Evolutionary conservation across 2,329 filamentous ascomycete genomes (phyloP), one percentile per base, ranked within the genome.

Genomic region (Trichoderma brevicompactum): DNA sequence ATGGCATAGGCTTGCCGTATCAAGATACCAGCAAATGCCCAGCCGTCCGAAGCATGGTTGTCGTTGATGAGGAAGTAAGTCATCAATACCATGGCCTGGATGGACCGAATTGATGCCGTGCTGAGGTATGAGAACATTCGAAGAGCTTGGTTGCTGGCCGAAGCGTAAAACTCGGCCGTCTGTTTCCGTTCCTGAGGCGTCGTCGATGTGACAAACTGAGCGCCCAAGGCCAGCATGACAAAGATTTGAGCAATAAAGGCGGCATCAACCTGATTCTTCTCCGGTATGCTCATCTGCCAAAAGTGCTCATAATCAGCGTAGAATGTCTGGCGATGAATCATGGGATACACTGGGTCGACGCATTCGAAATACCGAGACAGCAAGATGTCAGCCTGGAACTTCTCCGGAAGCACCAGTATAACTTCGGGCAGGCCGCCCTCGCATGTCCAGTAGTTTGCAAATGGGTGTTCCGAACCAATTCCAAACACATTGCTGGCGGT

Each of bases 31-130:
- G 89, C 89, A 80, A 93, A 94, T 0, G 90, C 89, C 88, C 91
- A 94, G 1, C 91, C 91, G 73, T 94, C 91, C 0, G 89, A 91
- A 4, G 90, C 90, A 71, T 94, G 91, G 71, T 93, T 93, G 75
- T 94, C 91, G 71, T 94, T 94, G 79, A 94, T 93, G 41, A 94
- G 81, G 70, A 94, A 94, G 73, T 94, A 94, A 0, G 88, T 88
- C 66, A 93, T 87, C 65, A 94, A 78, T 0, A 93, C 88, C 90
- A 94, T 94, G 50, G 91, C 87, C 75, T 92, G 90, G 38, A 94
- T 87, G 1, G 90, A 91, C 28, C 87, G 82, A 56, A 92, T 82
- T 0, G 89, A 91, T 2, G 90, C 89, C 50, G 87, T 87, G 74
- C 90, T 93, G 3, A 94, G 82, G 71, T 93, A 94, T 0, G 89